Conservation (phyloP, 129 eudicot genomes). For the Dittrichia graveolens region DNA sequence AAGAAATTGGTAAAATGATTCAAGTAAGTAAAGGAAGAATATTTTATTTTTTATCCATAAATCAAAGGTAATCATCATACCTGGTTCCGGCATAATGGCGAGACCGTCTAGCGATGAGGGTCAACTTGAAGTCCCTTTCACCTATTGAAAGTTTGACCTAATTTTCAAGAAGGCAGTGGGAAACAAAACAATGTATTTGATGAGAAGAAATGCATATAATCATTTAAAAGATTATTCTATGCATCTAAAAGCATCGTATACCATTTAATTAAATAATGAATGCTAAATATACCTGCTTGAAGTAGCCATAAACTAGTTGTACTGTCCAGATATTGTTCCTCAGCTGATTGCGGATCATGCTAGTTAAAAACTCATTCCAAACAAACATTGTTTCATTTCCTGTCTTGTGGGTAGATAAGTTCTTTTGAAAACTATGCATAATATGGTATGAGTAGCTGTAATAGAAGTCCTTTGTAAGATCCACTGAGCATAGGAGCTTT, state of each 20-base stretch:
- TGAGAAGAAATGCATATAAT: not conserved
- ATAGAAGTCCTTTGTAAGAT: slow-evolving; percentile 94
- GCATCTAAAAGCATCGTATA: not conserved
- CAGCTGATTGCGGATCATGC: slow-evolving; percentile 71
- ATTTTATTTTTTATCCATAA: not conserved
- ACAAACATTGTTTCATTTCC: slow-evolving; percentile 94
- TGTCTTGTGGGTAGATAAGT: slow-evolving; percentile 50
- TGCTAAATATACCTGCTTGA: slow-evolving; percentile 63
- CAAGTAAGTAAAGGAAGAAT: not conserved
- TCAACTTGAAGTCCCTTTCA: slow-evolving; percentile 60
- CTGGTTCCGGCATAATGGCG: slow-evolving; percentile 99
- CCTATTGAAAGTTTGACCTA: slow-evolving; percentile 71
- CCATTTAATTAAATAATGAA: slow-evolving; percentile 6
- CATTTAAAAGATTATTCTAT: not conserved
- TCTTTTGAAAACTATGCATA: slow-evolving; percentile 88
- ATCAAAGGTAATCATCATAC: slow-evolving; percentile 34
- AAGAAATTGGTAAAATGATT: slow-evolving; percentile 7
- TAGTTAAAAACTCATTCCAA: slow-evolving; percentile 91
- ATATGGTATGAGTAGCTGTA: slow-evolving; percentile 93
- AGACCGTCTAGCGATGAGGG: slow-evolving; percentile 92
- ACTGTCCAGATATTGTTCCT: slow-evolving; percentile 87
- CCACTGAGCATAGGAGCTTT: slow-evolving; percentile 90
- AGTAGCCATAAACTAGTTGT: slow-evolving; percentile 83
- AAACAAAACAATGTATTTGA: too few relatives aligned
- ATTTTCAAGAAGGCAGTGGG: not conserved